Evolutionary conservation across 768 basidiomycete genomes (phyloP), one percentile per base, ranked within the genome.

Genomic region (Lentinula lateritia): DNA sequence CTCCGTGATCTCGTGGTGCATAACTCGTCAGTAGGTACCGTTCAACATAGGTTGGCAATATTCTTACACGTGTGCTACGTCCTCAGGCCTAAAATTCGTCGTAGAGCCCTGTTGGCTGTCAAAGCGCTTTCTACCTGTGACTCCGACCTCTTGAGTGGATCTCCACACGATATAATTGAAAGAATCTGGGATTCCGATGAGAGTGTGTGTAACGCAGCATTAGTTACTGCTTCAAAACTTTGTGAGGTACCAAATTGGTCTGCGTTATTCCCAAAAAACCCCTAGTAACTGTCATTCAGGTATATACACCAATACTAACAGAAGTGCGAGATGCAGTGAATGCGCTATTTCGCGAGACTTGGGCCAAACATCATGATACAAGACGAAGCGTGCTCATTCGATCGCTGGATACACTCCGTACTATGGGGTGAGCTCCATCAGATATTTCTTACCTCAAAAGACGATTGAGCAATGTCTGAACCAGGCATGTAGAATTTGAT

Each of bases 1-100:
- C 71, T 94, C 6, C 78, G 81, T 41, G 80, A 85, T 60, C 77
- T 94, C 10, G 77, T 93, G 18, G 83, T 82, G 38, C 88, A 92
- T 69, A 80, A 82, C 65, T 87, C 87, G 92, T 93, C 78, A 84
- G 90, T 83, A 73, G 69, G 72, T 78, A 70, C 69, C 18, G 16
- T 36, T 10, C 6, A 6, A 16, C 63, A n/a, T 20, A 35, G 6
- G 32, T 8, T 35, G 15, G 43, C 34, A 18, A 10, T 48, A 28
- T 35, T 45, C 53, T 32, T 28, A 20, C 20, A 46, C n/a, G 1
- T 7, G 38, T 46, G 58, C 8, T 53, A n/a, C 15, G 8, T 41
- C 20, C 36, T 55, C 62, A 92, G 90, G 38, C 67, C 76, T 8
- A 76, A 79, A 65, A 78, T 93, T 52, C 85, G 84, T 42, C 79